Conservation (phyloP, 2,329 filamentous ascomycete genomes). For the Arthrocladium fulminans region DNA sequence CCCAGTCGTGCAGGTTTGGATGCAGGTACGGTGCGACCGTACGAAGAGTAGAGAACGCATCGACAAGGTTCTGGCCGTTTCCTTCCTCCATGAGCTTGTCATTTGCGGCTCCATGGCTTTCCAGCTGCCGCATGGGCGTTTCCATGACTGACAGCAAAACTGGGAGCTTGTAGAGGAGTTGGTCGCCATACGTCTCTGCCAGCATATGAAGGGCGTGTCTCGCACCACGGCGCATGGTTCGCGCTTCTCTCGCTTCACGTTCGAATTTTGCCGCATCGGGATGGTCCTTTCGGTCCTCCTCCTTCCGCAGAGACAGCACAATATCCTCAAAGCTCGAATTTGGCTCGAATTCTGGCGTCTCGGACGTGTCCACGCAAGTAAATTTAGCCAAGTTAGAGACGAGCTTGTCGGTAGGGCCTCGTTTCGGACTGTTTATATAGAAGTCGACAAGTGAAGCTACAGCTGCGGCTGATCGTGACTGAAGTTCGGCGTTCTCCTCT, state of each 20-base stretch:
- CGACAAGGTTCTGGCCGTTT: constrained; percentile 82
- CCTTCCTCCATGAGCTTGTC: constrained; percentile 53
- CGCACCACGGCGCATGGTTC: constrained; percentile 82
- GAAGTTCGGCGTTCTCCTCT: constrained; percentile 83
- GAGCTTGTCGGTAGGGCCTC: constrained; percentile 86
- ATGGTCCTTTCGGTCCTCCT: constrained; percentile 90
- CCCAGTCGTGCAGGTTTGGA: constrained; percentile 62
- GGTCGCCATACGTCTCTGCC: constrained; percentile 65
- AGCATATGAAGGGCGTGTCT: constrained; percentile 90
- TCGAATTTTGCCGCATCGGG: constrained; percentile 85
- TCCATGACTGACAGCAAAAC: constrained; percentile 76
- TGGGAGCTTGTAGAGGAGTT: constrained; percentile 73
- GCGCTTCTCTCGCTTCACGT: constrained; percentile 75
- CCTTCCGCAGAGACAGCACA: constrained; percentile 90
- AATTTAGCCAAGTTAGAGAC: constrained; percentile 95
- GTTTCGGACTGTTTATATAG: constrained; percentile 70
- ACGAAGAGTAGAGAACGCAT: constrained; percentile 84
- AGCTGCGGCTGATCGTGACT: constrained; percentile 74
- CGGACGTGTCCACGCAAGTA: constrained; percentile 92
- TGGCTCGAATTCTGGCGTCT: constrained; percentile 87
- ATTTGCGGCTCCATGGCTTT: constrained; percentile 59
- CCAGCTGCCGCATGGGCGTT: constrained; percentile 64
- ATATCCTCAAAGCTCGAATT: constrained; percentile 69
- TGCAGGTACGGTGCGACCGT: constrained; percentile 89
- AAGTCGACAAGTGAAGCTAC: constrained; percentile 78